Conservation (phyloP, 192 early-diverging fungal genomes). For the Podila epigama region DNA sequence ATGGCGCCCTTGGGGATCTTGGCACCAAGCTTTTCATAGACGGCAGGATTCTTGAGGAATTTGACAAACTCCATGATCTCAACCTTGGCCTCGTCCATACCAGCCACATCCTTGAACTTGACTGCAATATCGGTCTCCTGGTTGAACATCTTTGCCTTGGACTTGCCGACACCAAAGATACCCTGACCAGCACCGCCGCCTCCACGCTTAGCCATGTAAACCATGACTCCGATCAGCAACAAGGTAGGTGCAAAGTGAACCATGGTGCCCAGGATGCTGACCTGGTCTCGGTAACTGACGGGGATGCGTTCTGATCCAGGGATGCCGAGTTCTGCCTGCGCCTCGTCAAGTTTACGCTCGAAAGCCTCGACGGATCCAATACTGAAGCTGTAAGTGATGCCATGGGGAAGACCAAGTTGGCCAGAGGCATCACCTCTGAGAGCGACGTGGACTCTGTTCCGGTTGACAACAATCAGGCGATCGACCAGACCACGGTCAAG, state of each 20-base stretch:
- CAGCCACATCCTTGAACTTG: constrained; percentile 99
- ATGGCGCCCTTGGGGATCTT: constrained; percentile 99
- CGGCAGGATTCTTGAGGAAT: constrained; percentile 94
- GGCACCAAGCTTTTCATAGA: constrained; percentile 93
- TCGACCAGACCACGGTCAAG: constrained; percentile 95
- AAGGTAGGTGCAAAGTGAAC: constrained; percentile 95
- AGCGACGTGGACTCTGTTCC: constrained; percentile 82
- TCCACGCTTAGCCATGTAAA: constrained; percentile 88
- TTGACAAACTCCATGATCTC: constrained; percentile 99
- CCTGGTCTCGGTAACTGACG: constrained; percentile 91
- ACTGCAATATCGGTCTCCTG: constrained; percentile 96
- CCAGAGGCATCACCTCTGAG: constrained; percentile 59
- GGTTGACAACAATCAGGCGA: constrained; percentile 89
- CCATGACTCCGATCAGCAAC: constrained; percentile 86
- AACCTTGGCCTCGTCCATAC: constrained; percentile 99
- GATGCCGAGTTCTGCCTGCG: constrained; percentile 92
- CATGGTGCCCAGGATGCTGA: constrained; percentile 75
- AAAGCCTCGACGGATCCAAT: constrained; percentile 96
- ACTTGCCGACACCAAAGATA: constrained; percentile 98
- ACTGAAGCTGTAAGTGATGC: constrained; percentile 76
- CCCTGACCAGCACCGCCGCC: constrained; percentile 74
- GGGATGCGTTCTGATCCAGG: constrained; percentile 91
- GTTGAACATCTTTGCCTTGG: constrained; percentile 95
- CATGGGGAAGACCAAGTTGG: constrained; percentile 35
- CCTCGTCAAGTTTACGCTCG: constrained; percentile 89